Evolutionary conservation across 306 rosid species (phyloP), one percentile per base, ranked within the genome.

Genomic region (Cicer judaicum): DNA sequence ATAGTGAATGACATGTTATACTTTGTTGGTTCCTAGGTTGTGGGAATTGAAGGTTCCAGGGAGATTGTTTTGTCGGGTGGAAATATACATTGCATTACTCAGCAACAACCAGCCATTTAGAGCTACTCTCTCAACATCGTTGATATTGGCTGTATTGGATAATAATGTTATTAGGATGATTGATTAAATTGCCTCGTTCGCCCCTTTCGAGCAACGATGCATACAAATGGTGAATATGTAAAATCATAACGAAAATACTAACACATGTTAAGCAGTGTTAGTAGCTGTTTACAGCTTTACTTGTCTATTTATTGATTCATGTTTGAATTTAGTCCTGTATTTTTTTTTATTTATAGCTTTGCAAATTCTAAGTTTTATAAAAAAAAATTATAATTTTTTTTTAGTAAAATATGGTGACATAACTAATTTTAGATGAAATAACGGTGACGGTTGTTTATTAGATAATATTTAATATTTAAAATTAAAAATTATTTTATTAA

Each of bases 61-160:
- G 97, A 90, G 93, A 90, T 92, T 82, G 97, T 86, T 68, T 77
- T 91, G 73, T 97, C 73, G 0, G 97, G 99, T 67, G 99, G 99
- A 77, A 92, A 94, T 69, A 90, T 94, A 65, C 99, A 94, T 46
- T 91, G 99, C 84, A 94, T 94, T 36, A 94, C 99, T 54, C 97
- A 94, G 84, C 99, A 94, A 77, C 96, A 90, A 56, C 99, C 97
- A 8, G 83, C 84, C 79, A 14, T 74, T 78, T 78, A 75, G 41
- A 7, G 42, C 46, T 12, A n/a, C 59, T 42, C 14, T 57, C 63
- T 10, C 64, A 44, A 56, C 60, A 41, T 41, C 14, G 19, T 64
- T 63, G 65, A 72, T 50, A 15, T 42, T 29, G 56, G 50, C 40
- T 73, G 61, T 52, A 29, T 72, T 55, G 41, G 54, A 13, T 12